Conservation (phyloP, 2,329 filamentous ascomycete genomes). For the Thelonectria blattea region DNA sequence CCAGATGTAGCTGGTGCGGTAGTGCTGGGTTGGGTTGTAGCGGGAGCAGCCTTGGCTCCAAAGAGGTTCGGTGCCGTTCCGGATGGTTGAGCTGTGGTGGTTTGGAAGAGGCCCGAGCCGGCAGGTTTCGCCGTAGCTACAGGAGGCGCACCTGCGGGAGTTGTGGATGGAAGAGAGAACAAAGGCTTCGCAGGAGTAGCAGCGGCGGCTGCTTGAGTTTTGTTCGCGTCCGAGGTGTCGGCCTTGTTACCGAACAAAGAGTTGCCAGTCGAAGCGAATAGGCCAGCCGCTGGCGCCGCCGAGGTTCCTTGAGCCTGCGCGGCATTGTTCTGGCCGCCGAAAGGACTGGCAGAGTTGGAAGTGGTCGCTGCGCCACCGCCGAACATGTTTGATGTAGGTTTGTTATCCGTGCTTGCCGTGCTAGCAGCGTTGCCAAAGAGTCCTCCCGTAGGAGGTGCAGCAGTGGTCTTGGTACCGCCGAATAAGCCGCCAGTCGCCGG, state of each 20-base stretch:
- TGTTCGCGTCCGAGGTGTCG: conserved; percentile 22
- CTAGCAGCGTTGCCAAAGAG: conserved; percentile 34
- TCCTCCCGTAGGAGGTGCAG: conserved; percentile 34
- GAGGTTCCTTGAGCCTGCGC: conserved; percentile 31
- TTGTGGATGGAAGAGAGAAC: conserved; percentile 58
- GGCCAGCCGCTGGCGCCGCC: conserved; percentile 36
- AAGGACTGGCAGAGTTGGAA: conserved; percentile 31
- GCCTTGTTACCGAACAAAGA: conserved; percentile 30
- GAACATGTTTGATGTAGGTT: conserved; percentile 36
- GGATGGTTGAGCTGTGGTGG: conserved; percentile 28
- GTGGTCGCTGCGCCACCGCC: conserved; percentile 37
- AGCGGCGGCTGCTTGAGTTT: conserved; percentile 36
- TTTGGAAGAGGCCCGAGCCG: conserved; percentile 33
- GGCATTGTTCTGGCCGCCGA: conserved; percentile 37
- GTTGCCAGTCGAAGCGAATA: conserved; percentile 40
- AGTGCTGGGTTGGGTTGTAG: conserved; percentile 7
- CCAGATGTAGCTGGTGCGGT: conserved; percentile 30
- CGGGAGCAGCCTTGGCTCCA: conserved; percentile 37
- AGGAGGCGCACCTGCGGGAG: conserved; percentile 63
- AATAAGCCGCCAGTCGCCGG: conserved; percentile 40
- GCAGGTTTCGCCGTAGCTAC: conserved; percentile 41
- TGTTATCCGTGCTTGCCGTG: conserved; percentile 14
- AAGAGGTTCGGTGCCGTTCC: conserved; percentile 39
- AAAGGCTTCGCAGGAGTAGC: conserved; percentile 53
- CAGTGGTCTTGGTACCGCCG: conserved; percentile 38